Percentiles rank a stretch among this genome's conserved stretches.
These are phyloP conservation scores for Neophaeococcomyces mojaviensis DNA, from an alignment of 2,329 filamentous ascomycete genomes.

Conservation along the genomic window DNA sequence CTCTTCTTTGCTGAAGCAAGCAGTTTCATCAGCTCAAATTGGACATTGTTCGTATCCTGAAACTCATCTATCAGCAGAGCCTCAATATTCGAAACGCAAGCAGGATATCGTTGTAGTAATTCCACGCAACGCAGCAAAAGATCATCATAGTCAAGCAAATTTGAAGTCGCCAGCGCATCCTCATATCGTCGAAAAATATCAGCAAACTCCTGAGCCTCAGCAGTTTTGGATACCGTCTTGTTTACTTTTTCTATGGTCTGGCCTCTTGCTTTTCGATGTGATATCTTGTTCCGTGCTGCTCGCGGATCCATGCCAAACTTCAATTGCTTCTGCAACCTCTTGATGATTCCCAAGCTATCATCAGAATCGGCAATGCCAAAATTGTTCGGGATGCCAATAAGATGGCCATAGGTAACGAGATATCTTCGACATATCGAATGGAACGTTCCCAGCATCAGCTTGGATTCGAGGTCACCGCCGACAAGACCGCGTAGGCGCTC, in stretches of 20 bases:
- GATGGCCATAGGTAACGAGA: conserved; percentile 71
- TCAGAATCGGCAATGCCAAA: conserved; percentile 86
- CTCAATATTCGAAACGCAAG: conserved; percentile 82
- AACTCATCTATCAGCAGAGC: conserved; percentile 94
- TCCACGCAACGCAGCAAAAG: conserved; percentile 76
- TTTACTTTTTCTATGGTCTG: conserved; percentile 37
- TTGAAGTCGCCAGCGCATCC: conserved; percentile 62
- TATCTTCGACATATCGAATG: conserved; percentile 88
- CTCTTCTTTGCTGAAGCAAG: conserved; percentile 64
- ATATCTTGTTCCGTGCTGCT: conserved; percentile 67
- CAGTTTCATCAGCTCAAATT: conserved; percentile 88
- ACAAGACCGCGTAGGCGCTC: conserved; percentile 73
- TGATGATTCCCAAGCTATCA: conserved; percentile 72
- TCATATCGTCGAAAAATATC: conserved; percentile 69
- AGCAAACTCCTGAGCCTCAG: conserved; percentile 59
- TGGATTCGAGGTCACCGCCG: conserved; percentile 66
- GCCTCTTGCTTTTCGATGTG: conserved; percentile 52
- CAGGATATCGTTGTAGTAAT: conserved; percentile 63
- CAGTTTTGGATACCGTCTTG: conserved; percentile 26
- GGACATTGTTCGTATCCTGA: conserved; percentile 90
- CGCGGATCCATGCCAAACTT: conserved; percentile 62
- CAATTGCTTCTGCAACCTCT: conserved; percentile 70
- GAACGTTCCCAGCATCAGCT: conserved; percentile 83
- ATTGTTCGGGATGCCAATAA: conserved; percentile 71
- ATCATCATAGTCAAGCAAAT: conserved; percentile 90